Evolutionary conservation across 768 basidiomycete species (phyloP), one percentile per base, ranked within the genome.

Genomic region (Crucibulum laeve): DNA sequence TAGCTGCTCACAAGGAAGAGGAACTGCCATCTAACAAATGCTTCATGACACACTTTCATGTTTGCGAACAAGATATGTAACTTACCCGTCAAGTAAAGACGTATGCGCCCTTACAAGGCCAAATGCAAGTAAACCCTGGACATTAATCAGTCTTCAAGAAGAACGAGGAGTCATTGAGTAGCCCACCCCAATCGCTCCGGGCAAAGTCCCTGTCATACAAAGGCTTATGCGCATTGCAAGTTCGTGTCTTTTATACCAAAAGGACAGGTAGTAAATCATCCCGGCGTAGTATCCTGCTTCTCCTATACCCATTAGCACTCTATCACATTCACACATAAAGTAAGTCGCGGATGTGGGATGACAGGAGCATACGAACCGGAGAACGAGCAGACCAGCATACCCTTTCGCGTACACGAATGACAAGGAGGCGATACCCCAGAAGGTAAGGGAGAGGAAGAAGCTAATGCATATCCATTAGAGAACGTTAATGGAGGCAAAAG

Each of bases 271-370:
- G 46, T 80, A 80, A 4, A 80, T 79, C 72, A 79, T 74, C 4
- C 77, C 78, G 1, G 77, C 76, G 45, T 79, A 79, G 46, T 73
- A 80, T 1, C 78, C 78, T 0, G 77, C 77, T 51, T 80, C 78
- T 8, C 78, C 78, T n/a, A 80, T 78, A 5, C 78, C 78, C 51
- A 79, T 60, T 3, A 79, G 55, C 3, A 80, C 72, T 15, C 78
- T 77, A 47, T 11, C 18, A 3, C 11, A 21, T 39, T 15, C 5
- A 34, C 15, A 19, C 4, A 32, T 25, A 22, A 24, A n/a, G n/a
- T n/a, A n/a, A 43, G n/a, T n/a, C n/a, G n/a, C n/a, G n/a, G n/a
- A n/a, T n/a, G n/a, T n/a, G n/a, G n/a, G n/a, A n/a, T n/a, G 18
- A 17, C 18, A 25, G 40, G 8, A 23, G 13, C 15, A 7, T 2